Evolutionary conservation across 345 rosid species (phyloP), one percentile per base, ranked within the genome.

Genomic region (Populus deltoides): DNA sequence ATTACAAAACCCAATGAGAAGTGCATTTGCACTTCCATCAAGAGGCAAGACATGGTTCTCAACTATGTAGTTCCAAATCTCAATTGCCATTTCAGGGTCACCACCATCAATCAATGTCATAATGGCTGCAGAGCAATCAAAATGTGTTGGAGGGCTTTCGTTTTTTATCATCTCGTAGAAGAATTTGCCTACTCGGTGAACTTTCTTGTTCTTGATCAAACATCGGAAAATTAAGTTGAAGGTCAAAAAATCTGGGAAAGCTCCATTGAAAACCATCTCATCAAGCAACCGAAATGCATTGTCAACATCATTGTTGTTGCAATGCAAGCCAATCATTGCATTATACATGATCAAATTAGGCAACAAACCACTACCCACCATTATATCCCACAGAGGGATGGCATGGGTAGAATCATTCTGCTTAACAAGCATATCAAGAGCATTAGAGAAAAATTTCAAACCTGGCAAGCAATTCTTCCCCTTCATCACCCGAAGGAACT

Each of bases 151-250:
- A 20, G 87, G 86, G 43, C 36, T 75, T 85, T 88, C 89, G 70
- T 87, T 90, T 88, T 86, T 90, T 73, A 81, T 75, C 88, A 90
- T 88, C 86, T 90, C 93, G 17, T 22, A 7, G 68, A 90, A 90
- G 78, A 90, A 86, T 35, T 61, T 85, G 31, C 83, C 83, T 24
- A 85, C 85, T 70, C 72, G 74, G 7, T 24, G 71, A 82, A 86
- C 87, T 77, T 43, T 88, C 78, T 86, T 88, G 83, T 77, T 88
- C 72, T 82, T 80, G 66, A 87, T 75, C 75, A 88, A 83, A 76
- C 88, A 88, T 31, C 73, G 77, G 43, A 90, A 90, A 78, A 90
- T 86, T 78, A 83, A 72, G 79, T 85, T 86, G 70, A 88, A 88
- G 8, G 90, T 85, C 67, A 75, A 75, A 36, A 87, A 84, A 82